A percentile compares a stretch with the other conserved stretches of the same genome.
Conservation (phyloP, 2,329 filamentous ascomycete species). For the Tolypocladium album region DNA sequence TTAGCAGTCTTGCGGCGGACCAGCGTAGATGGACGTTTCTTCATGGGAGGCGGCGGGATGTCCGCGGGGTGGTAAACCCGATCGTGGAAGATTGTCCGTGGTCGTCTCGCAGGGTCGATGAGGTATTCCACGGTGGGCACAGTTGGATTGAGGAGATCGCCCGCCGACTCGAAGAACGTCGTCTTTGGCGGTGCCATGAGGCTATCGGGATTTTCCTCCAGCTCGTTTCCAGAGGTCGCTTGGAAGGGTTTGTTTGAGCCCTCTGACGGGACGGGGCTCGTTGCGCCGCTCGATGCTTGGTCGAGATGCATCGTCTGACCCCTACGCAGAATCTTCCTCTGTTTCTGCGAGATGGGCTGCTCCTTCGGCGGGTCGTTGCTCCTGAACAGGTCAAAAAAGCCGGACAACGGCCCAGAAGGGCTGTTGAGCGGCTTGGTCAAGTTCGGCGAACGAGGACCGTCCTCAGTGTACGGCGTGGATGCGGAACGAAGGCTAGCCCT, state of each 20-base stretch:
- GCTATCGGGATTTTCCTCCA: slow-evolving; percentile 29
- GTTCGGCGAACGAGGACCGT: slow-evolving; percentile 12
- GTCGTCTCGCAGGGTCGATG: slow-evolving; percentile 68
- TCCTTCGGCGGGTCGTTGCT: slow-evolving; percentile 39
- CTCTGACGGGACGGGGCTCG: slow-evolving; percentile 7
- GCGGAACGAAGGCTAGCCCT: slow-evolving; percentile 42
- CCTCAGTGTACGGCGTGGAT: slow-evolving; percentile 16
- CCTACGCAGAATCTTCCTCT: slow-evolving; percentile 61
- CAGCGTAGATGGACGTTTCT: slow-evolving; percentile 35
- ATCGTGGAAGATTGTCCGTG: slow-evolving; percentile 92
- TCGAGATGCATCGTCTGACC: slow-evolving; percentile 57
- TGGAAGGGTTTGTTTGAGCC: slow-evolving; percentile 13
- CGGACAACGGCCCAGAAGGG: slow-evolving; percentile 35
- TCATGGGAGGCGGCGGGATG: slow-evolving; percentile 71
- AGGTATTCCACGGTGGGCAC: slow-evolving; percentile 74
- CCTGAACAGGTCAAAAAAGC: slow-evolving; percentile 66
- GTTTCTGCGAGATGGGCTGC: slow-evolving; percentile 43
- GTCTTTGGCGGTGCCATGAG: slow-evolving; percentile 73
- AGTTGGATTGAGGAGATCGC: slow-evolving; percentile 84
- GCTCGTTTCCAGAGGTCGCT: slow-evolving; percentile 40
- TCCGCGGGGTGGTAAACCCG: slow-evolving; percentile 89
- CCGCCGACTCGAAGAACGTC: slow-evolving; percentile 89
- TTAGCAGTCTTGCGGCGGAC: slow-evolving; percentile 19
- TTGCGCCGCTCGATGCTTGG: slow-evolving; percentile 13
- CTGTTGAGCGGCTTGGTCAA: slow-evolving; percentile 22